These are phyloP conservation scores for Lolium multiflorum DNA, from an alignment of 176 grass and related monocot genomes.

Conservation along the genomic window DNA sequence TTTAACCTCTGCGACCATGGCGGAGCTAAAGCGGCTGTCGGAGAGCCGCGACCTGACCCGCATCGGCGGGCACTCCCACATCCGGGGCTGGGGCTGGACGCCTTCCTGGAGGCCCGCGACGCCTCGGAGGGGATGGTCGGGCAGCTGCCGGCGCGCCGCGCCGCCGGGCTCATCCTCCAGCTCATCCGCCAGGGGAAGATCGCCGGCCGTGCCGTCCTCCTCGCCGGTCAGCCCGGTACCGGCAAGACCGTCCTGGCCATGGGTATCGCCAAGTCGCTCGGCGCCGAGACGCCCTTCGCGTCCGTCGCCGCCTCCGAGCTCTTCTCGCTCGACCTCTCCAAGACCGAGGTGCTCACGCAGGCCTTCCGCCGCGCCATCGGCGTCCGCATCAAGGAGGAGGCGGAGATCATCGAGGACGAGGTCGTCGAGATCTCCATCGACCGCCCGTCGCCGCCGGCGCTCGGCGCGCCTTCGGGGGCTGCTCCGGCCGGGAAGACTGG, in stretches of 20 bases:
- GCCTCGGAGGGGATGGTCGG: conserved; percentile 97
- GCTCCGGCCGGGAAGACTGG: too few species aligned
- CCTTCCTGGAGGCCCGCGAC: conserved; percentile 78
- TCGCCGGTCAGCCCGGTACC: conserved; percentile 89
- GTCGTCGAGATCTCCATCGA: conserved; percentile 90
- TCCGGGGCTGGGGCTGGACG: conserved; percentile 86
- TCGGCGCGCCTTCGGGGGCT: too few species aligned
- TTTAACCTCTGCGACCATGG: too few species aligned
- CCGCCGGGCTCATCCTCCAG: conserved; percentile 83
- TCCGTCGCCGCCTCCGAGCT: conserved; percentile 83
- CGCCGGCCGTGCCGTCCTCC: conserved; percentile 81
- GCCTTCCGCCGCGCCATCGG: conserved; percentile 88
- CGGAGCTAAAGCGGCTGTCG: too few species aligned
- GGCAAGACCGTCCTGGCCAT: conserved; percentile 95
- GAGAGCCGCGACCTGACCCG: too few species aligned
- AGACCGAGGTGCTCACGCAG: conserved; percentile 94
- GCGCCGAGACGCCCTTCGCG: conserved; percentile 89
- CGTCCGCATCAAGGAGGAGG: conserved; percentile 98
- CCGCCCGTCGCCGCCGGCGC: too few species aligned
- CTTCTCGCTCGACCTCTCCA: conserved; percentile 95
- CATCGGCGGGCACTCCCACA: too few species aligned
- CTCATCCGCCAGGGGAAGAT: conserved; percentile 94
- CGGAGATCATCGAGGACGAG: conserved; percentile 97
- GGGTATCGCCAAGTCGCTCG: conserved; percentile 96
- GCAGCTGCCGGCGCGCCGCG: conserved; percentile 79